phyloP scores from a whole-genome alignment of 2,329 filamentous ascomycete genomes.

The Colletotrichum somersetense region DNA sequence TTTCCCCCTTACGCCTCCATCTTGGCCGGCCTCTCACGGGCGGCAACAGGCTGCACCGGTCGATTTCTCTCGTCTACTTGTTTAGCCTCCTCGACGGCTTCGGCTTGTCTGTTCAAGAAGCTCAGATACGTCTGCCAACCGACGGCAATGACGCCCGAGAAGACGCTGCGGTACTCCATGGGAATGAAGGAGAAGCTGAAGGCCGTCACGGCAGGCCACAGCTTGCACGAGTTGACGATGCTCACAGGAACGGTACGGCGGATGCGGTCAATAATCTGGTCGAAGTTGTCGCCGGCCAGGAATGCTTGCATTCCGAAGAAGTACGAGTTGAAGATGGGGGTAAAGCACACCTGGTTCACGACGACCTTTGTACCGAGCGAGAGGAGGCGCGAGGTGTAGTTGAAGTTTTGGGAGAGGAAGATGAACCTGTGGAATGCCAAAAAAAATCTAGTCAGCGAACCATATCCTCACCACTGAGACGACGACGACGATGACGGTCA shows the following conservation, averaged over 20 bases:
- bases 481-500: background rate
- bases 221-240: conserved; percentile 82
- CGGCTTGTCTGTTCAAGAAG: conserved; percentile 81
- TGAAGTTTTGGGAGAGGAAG: conserved; percentile 85
- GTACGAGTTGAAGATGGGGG: conserved; percentile 84
- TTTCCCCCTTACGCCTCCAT: conserved; percentile 26
- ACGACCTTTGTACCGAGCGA: conserved; percentile 82
- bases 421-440: conserved; percentile 71
- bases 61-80: conserved; percentile 20
- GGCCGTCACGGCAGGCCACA: conserved; percentile 90
- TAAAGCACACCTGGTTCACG: conserved; percentile 85
- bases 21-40: conserved; percentile 10
- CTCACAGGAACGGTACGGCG: conserved; percentile 81
- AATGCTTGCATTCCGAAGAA: conserved; percentile 87
- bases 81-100: conserved; percentile 55
- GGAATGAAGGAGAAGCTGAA: conserved; percentile 89
- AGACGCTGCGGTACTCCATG: conserved; percentile 83
- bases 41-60: conserved; percentile 31
- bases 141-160: conserved; percentile 83
- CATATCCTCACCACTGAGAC: background rate
- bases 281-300: conserved; percentile 74
- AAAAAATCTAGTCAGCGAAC: background rate
- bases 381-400: conserved; percentile 79
- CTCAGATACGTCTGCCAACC: conserved; percentile 95
- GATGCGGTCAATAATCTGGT: conserved; percentile 77